Conservation (phyloP, 2,329 filamentous ascomycete genomes). For the Penicillium digitatum region DNA sequence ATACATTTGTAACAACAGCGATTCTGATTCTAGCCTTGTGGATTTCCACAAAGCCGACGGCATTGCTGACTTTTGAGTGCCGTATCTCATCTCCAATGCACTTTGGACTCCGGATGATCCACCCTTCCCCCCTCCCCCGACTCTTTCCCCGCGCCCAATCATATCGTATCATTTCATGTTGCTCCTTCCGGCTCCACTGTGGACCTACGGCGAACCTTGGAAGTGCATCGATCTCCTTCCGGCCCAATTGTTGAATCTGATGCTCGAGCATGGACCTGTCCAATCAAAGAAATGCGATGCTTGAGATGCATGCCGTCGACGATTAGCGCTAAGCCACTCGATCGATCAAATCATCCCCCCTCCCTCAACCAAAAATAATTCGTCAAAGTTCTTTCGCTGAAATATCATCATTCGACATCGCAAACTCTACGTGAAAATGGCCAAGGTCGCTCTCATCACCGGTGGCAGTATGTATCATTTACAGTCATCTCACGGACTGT, state of each 20-base stretch:
- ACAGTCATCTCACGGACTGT: not conserved
- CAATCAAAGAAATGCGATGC: not conserved
- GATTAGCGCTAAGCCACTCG: not conserved
- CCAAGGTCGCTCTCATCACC: slow-evolving; percentile 10
- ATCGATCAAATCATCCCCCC: not conserved
- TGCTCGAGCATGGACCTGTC: not conserved
- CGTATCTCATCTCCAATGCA: not conserved
- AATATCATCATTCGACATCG: not conserved
- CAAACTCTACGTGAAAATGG: not conserved
- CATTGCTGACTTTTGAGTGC: not conserved
- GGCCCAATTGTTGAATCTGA: not conserved
- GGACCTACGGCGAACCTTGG: not conserved
- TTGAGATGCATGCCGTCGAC: not conserved
- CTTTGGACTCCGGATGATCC: not conserved
- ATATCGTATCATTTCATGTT: not conserved
- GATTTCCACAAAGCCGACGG: not conserved
- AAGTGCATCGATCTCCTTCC: not conserved
- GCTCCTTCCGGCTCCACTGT: not conserved
- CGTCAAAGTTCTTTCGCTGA: not conserved
- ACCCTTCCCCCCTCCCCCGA: no score
- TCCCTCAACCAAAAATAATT: not conserved
- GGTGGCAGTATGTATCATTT: slow-evolving; percentile 6
- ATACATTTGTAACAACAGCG: not conserved
- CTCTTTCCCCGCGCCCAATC: not conserved
- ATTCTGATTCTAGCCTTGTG: not conserved